These are phyloP conservation scores for Paraphoma sp. DNA, from an alignment of 2,329 filamentous ascomycete genomes.

Conservation along the genomic window DNA sequence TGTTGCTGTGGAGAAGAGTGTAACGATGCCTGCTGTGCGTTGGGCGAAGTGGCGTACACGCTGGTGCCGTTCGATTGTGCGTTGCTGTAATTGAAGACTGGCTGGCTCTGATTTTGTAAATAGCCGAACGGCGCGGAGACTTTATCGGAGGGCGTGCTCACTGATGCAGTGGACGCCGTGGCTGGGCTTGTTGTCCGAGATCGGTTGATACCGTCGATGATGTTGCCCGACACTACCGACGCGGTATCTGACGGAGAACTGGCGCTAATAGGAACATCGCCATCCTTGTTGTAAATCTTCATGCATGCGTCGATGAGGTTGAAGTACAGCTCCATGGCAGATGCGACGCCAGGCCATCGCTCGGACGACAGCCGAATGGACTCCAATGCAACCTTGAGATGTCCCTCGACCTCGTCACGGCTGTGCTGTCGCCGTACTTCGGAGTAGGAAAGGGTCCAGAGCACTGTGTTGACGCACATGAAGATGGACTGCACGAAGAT, in stretches of 20 bases:
- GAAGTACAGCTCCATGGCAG: slow-evolving; percentile 84
- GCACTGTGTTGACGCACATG: slow-evolving; percentile 87
- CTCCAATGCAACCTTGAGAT: slow-evolving; percentile 77
- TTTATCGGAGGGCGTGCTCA: slow-evolving; percentile 46
- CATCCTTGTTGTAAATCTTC: slow-evolving; percentile 78
- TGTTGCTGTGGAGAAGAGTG: slow-evolving; percentile 37
- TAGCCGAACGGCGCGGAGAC: slow-evolving; percentile 45
- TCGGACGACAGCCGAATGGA: slow-evolving; percentile 81
- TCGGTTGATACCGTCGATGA: slow-evolving; percentile 50
- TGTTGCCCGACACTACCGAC: slow-evolving; percentile 47
- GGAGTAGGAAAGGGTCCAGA: slow-evolving; percentile 90
- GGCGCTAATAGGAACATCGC: slow-evolving; percentile 57
- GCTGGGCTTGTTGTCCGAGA: slow-evolving; percentile 56
- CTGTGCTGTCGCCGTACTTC: slow-evolving; percentile 77
- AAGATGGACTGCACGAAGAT: slow-evolving; percentile 89
- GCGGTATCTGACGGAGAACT: slow-evolving; percentile 56
- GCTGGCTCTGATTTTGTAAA: slow-evolving; percentile 42
- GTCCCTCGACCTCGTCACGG: slow-evolving; percentile 76
- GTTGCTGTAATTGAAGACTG: slow-evolving; percentile 35
- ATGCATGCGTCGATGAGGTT: slow-evolving; percentile 85
- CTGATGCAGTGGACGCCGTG: slow-evolving; percentile 46
- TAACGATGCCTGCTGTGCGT: slow-evolving; percentile 24
- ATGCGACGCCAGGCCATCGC: slow-evolving; percentile 88
- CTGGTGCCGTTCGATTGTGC: slow-evolving; percentile 21
- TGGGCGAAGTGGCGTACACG: slow-evolving; percentile 27